Percentiles rank a stretch among this genome's conserved stretches.
Evolutionary conservation across 2,329 filamentous ascomycete species (phyloP).

Genomic region (Beauveria caledonica): DNA sequence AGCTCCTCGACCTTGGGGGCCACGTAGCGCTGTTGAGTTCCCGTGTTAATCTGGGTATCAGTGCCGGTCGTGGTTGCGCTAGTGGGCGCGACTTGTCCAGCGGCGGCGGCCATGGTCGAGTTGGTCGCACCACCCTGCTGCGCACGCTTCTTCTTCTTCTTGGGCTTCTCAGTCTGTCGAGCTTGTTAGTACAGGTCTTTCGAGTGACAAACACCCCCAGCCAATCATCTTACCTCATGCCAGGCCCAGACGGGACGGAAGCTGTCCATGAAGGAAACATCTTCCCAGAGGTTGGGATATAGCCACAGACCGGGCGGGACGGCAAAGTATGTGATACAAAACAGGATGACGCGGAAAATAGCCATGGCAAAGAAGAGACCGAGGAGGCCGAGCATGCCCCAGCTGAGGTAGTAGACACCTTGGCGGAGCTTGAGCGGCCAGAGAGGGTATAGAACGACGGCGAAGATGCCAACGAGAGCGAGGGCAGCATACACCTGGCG

Average conservation of each 20-base stretch:
- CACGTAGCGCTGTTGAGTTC: conserved; percentile 37
- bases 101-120: conserved; percentile 41
- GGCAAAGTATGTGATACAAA: conserved; percentile 83
- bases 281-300: conserved; percentile 95
- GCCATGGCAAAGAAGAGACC: conserved; percentile 96
- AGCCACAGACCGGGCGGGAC: conserved; percentile 89
- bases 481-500: conserved; percentile 84
- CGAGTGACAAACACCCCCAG: not conserved
- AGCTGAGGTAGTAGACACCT: conserved; percentile 95
- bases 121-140: conserved; percentile 23
- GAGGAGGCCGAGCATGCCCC: conserved; percentile 82
- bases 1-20: conserved; percentile 48
- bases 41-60: conserved; percentile 43
- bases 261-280: conserved; percentile 96
- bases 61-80: conserved; percentile 50
- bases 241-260: conserved; percentile 96
- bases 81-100: conserved; percentile 44
- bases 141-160: conserved; percentile 52
- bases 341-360: conserved; percentile 91
- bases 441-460: conserved; percentile 87
- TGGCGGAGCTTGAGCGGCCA: conserved; percentile 89
- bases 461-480: conserved; percentile 75
- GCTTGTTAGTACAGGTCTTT: conserved; percentile 15
- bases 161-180: conserved; percentile 28
- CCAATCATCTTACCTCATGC: conserved; percentile 67